Percentiles rank a stretch among this genome's conserved stretches.
These are phyloP conservation scores for Fagus sylvatica DNA, from an alignment of 306 rosid genomes.

Conservation along the genomic window DNA sequence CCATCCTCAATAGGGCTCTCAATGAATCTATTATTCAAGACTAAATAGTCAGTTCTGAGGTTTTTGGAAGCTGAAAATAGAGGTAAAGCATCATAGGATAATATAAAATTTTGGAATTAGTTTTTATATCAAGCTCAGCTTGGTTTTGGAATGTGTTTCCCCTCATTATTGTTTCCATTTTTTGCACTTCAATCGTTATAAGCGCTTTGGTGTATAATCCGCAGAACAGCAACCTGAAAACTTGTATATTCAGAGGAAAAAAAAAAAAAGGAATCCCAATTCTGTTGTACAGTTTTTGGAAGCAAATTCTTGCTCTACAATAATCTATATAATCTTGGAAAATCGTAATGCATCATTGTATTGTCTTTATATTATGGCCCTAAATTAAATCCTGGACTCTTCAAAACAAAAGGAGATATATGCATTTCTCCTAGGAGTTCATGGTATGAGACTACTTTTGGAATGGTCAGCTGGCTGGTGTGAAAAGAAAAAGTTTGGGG, in stretches of 20 bases:
- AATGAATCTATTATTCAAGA: constrained; percentile 49
- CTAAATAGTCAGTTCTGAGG: constrained; percentile 43
- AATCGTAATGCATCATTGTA: not conserved
- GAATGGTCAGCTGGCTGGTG: not conserved
- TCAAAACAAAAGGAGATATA: no score
- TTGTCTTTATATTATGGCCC: no score
- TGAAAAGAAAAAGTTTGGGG: not conserved
- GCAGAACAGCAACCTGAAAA: constrained; percentile 25
- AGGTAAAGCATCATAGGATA: constrained; percentile 17
- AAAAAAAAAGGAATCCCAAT: constrained; percentile 20
- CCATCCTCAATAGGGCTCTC: constrained; percentile 68
- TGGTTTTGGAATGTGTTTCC: constrained; percentile 33
- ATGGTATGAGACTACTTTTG: not conserved
- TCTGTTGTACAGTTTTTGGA: constrained; percentile 50
- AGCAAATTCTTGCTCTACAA: constrained; percentile 17
- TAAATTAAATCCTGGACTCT: no score
- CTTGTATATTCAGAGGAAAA: constrained; percentile 46
- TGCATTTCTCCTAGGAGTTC: no score
- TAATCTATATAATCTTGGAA: not conserved
- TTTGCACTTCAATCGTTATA: constrained; percentile 43
- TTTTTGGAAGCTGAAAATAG: constrained; percentile 40
- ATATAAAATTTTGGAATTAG: constrained; percentile 30
- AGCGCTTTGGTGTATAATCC: constrained; percentile 36
- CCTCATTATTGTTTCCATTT: constrained; percentile 27
- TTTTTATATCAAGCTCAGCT: constrained; percentile 11